These are phyloP conservation scores for Wickerhamomyces xylosicus DNA, from an alignment of 805 yeast species.

Conservation along the genomic window DNA sequence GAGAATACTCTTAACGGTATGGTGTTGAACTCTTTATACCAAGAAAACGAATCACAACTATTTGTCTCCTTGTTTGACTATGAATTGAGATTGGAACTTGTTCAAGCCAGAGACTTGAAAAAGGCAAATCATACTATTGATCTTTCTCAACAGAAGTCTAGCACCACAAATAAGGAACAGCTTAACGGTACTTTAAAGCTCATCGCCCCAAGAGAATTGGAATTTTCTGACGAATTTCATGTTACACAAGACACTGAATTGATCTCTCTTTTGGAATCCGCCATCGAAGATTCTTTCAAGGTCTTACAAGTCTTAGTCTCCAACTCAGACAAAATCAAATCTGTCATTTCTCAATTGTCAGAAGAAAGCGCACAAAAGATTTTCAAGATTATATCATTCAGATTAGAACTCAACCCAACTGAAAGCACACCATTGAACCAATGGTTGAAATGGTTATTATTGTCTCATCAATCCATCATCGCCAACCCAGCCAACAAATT, in stretches of 20 bases:
- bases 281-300: conserved; percentile 18
- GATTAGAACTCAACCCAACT: conserved; percentile 34
- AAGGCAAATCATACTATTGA: conserved; percentile 5
- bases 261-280: conserved; percentile 6
- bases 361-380: conserved; percentile 31
- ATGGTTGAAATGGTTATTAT: conserved; percentile 79
- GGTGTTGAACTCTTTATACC: neutral
- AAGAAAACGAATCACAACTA: conserved; percentile 3
- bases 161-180: too few relatives aligned
- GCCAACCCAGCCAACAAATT: conserved; percentile 18
- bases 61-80: conserved; percentile 28
- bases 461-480: conserved; percentile 40
- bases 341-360: conserved; percentile 29
- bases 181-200: conserved; percentile 15
- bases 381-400: conserved; percentile 35
- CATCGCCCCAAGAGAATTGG: conserved; percentile 19
- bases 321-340: conserved; percentile 26
- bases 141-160: too few relatives aligned
- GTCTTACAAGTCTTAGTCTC: conserved; percentile 15
- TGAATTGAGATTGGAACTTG: conserved; percentile 26
- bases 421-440: conserved; percentile 29
- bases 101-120: conserved; percentile 14
- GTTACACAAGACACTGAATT: conserved; percentile 17
- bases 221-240: conserved; percentile 14
- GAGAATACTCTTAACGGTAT: neutral